Evolutionary conservation across 352 stramenopile genomes (phyloP), one percentile per base, ranked within the genome.

Genomic region (Nothophytophthora sp.): DNA sequence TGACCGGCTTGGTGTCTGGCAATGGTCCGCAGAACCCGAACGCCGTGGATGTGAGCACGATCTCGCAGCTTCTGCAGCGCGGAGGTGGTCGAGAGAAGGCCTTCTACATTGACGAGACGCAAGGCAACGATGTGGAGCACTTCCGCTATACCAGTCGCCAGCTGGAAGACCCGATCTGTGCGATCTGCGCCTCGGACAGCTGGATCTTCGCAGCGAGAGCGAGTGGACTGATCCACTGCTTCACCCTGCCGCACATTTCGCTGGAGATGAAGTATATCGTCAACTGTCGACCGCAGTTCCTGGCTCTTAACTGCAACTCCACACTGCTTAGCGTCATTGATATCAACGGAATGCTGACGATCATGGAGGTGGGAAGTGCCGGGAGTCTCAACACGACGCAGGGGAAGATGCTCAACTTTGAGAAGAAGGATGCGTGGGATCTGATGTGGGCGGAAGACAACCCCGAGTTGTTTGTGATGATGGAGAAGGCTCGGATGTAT

Each of bases 401-500:
- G n/a, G 75, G 73, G 2, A 90, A 90, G 47, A 88, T 86, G 74
- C 57, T 92, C 1, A 46, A 57, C 38, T 94, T 91, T 38, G 83
- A 94, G 63, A 90, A 90, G 57, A 94, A 92, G 25, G 92, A 98
- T 58, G 71, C 80, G 4, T 98, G 92, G 92, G 92, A 97, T 46
- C 88, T 98, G 48, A 55, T 88, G 27, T 98, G 91, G 92, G 81
- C 90, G 13, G 81, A 96, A 12, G 92, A 98, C 67, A 96, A 97
- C 59, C 86, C 91, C 4, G 82, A 97, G 41, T 59, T 96, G 12
- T 96, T 98, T 50, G 91, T 95, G 27, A 86, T 97, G 60, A 94
- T 94, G 79, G 91, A 98, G 50, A 98, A 98, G 62, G 93, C 86
- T 8, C 76, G 88, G 22, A 92, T 98, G 76, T 92, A 95, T 40